Evolutionary conservation across 331 rosid species (phyloP), one percentile per base, ranked within the genome.

Genomic region (Prunus yedoensis): DNA sequence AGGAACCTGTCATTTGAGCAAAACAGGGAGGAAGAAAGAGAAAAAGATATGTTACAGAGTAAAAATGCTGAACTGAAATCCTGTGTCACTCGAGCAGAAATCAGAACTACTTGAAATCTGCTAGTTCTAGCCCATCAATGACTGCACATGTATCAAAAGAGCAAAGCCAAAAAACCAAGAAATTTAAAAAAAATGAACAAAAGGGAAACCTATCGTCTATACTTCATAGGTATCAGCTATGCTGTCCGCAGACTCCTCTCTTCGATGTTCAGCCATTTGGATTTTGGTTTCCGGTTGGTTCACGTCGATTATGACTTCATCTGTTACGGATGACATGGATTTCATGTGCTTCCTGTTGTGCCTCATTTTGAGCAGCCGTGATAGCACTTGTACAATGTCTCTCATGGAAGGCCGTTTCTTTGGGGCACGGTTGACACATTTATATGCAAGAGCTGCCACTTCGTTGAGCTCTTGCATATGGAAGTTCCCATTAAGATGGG

Each of bases 241-340:
- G 81, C 99, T 92, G 78, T 95, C 99, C 78, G 87, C 80, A 45
- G 99, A 95, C 57, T 87, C 97, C 20, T 90, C 93, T 79, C 99
- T 89, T 49, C 81, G 50, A 76, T 95, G 99, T 63, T 80, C 81
- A 23, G 83, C 32, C 73, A 59, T 66, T 38, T 70, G 74, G 68
- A 49, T 71, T 82, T 73, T 90, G 65, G 81, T 77, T 56, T 91
- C 96, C 53, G 77, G 56, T 59, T 80, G 90, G 76, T 90, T 91
- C 56, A 89, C 51, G 53, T 91, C 97, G 5, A 91, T 80, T 28
- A 87, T 43, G 43, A 82, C 94, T 62, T 92, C 97, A 66, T 90
- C 96, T n/a, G 89, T 80, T 2, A 82, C 79, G 32, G 90, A 75
- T 51, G 99, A 95, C 67, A 84, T 52, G 3, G 91, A 87, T 28